Evolutionary conservation across 2,329 filamentous ascomycete genomes (phyloP).

Genomic region (Ilyonectria mors-panacis): DNA sequence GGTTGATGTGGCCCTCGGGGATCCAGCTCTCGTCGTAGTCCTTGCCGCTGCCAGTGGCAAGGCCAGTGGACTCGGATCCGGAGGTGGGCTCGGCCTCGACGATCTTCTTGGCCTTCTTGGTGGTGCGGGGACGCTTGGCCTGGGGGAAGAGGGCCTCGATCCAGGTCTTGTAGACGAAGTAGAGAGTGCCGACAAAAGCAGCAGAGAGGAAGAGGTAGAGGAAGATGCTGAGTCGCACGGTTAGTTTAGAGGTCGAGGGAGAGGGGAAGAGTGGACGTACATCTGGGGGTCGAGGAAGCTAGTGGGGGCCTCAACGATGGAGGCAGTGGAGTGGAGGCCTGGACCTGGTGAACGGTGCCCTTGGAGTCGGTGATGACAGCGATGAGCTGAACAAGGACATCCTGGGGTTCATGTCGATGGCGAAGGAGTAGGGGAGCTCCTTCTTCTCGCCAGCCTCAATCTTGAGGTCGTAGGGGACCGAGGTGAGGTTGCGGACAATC

Average conservation of each 20-base stretch:
- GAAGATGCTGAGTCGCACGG: slow-evolving; percentile 81
- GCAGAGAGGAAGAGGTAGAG: slow-evolving; percentile 92
- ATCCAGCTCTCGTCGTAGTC: slow-evolving; percentile 96
- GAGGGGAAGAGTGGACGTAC: slow-evolving; percentile 67
- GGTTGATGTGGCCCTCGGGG: slow-evolving; percentile 88
- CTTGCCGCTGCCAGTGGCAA: slow-evolving; percentile 77
- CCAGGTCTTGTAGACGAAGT: slow-evolving; percentile 99
- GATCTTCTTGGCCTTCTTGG: slow-evolving; percentile 77
- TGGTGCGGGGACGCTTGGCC: slow-evolving; percentile 77
- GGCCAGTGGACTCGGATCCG: slow-evolving; percentile 79
- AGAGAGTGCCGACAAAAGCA: slow-evolving; percentile 84
- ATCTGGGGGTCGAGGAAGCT: slow-evolving; percentile 97
- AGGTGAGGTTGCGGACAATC: slow-evolving; percentile 88
- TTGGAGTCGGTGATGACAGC: slow-evolving; percentile 79
- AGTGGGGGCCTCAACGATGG: slow-evolving; percentile 90
- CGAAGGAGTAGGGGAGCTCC: slow-evolving; percentile 86
- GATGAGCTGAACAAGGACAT: slow-evolving; percentile 83
- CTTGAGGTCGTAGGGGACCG: slow-evolving; percentile 79
- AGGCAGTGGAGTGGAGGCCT: slow-evolving; percentile 85
- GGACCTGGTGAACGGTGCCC: slow-evolving; percentile 81
- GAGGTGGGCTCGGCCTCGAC: slow-evolving; percentile 75
- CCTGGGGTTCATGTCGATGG: slow-evolving; percentile 92
- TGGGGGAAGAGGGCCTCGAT: slow-evolving; percentile 96
- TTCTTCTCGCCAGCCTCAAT: slow-evolving; percentile 84
- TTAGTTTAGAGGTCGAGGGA: slow-evolving; percentile 11